Conservation (phyloP, 441 rosid species). For the Euphorbia schlechtendalii region DNA sequence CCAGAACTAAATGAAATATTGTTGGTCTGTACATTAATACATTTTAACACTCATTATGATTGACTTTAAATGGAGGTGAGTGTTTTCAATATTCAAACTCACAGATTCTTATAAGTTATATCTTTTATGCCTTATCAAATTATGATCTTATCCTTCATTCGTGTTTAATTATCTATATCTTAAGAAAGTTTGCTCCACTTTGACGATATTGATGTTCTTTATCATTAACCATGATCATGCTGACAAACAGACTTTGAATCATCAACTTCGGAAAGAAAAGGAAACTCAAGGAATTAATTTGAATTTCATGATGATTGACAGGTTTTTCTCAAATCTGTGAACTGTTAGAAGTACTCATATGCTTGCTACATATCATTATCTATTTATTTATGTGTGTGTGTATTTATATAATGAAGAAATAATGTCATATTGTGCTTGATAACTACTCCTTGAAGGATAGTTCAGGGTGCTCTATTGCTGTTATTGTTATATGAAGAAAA, state of each 20-base stretch:
- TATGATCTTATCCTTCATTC: background rate
- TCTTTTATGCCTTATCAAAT: background rate
- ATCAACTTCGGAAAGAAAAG: slow-evolving; percentile 39
- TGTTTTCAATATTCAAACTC: background rate
- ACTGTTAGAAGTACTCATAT: background rate
- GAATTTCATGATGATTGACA: slow-evolving; percentile 68
- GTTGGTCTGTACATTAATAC: background rate
- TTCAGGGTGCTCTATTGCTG: background rate
- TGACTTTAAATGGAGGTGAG: background rate
- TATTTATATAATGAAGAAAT: background rate
- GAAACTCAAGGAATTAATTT: slow-evolving; percentile 40
- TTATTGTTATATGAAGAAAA: background rate
- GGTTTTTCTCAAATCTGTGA: slow-evolving; percentile 22
- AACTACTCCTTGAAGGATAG: background rate
- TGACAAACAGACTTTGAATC: slow-evolving; percentile 47
- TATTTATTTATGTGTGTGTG: no score
- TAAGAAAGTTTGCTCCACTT: background rate
- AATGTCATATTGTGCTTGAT: background rate
- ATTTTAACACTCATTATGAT: background rate
- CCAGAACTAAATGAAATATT: background rate
- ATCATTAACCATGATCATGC: background rate
- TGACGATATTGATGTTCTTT: background rate
- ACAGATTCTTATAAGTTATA: background rate
- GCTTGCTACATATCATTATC: no score
- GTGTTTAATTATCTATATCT: background rate